These are phyloP conservation scores for Darksidea phi DNA, from an alignment of 495 filamentous ascomycete genomes.

Conservation along the genomic window DNA sequence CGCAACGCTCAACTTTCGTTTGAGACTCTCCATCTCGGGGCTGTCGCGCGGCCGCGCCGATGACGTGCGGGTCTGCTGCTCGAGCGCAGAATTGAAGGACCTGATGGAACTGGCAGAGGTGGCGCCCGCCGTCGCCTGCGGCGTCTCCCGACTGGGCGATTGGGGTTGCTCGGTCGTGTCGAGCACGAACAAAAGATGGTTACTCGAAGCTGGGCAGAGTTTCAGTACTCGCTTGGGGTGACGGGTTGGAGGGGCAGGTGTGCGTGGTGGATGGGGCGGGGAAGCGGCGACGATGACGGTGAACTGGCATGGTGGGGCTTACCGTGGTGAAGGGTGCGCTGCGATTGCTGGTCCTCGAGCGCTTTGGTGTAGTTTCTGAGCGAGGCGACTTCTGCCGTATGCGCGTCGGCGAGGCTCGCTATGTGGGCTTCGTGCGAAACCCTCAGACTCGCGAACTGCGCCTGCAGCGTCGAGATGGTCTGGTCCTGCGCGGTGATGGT, in stretches of 20 bases:
- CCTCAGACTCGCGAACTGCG: constrained; percentile 36
- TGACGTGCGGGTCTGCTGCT: constrained; percentile 17
- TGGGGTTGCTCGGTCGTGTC: constrained; percentile 29
- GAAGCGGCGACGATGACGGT: constrained; percentile 5
- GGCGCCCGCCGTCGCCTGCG: constrained; percentile 18
- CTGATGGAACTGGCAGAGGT: constrained; percentile 29
- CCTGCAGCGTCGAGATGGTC: constrained; percentile 31
- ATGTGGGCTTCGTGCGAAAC: constrained; percentile 42
- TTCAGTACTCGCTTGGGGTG: not conserved
- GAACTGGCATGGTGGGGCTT: constrained; percentile 8
- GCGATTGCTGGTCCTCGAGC: constrained; percentile 37
- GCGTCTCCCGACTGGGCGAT: constrained; percentile 28
- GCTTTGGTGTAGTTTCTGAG: constrained; percentile 36
- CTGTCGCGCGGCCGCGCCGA: constrained; percentile 4
- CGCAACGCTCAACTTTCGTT: constrained; percentile 27
- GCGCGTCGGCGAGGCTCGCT: constrained; percentile 35
- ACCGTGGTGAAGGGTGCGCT: constrained; percentile 34
- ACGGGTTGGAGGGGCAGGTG: not conserved
- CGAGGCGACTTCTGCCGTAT: constrained; percentile 38
- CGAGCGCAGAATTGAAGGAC: constrained; percentile 31
- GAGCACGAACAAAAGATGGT: constrained; percentile 32
- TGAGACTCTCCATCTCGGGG: constrained; percentile 32
- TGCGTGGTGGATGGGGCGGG: not conserved
- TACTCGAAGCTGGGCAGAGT: constrained; percentile 29
- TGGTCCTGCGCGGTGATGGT: constrained; percentile 31